A percentile compares a stretch with the other conserved stretches of the same genome.
Evolutionary conservation across 345 rosid genomes (phyloP).

Genomic region (Litchi chinensis): DNA sequence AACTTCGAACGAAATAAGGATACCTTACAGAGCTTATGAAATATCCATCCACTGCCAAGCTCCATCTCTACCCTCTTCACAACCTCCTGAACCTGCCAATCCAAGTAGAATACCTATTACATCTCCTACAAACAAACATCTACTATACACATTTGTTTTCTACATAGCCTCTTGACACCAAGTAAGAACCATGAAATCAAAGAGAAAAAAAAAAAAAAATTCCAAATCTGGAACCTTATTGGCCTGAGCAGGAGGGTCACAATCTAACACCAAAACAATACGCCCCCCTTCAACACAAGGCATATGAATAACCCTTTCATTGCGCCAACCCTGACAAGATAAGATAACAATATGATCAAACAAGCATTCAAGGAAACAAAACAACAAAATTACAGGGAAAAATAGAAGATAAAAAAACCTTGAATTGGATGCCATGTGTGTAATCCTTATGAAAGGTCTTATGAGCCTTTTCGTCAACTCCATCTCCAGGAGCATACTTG

Average conservation of each 20-base stretch:
- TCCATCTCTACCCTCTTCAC: constrained; percentile 81
- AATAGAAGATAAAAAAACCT: constrained; percentile 50
- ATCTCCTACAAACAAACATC: background rate
- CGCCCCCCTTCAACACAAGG: constrained; percentile 44
- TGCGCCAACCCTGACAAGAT: constrained; percentile 60
- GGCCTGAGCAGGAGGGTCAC: constrained; percentile 56
- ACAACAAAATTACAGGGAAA: background rate
- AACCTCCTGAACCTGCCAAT: constrained; percentile 71
- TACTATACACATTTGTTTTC: background rate
- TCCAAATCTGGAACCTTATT: constrained; percentile 56
- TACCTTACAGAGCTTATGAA: constrained; percentile 73
- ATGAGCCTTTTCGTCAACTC: constrained; percentile 75
- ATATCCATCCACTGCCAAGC: constrained; percentile 82
- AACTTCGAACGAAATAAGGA: background rate
- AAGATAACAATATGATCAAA: background rate
- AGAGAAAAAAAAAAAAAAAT: background rate
- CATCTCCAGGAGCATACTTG: constrained; percentile 74
- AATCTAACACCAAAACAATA: constrained; percentile 52
- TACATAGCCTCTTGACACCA: background rate
- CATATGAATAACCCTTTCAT: constrained; percentile 52
- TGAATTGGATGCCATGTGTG: constrained; percentile 70
- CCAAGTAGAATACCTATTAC: constrained; percentile 1
- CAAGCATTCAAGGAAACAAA: background rate
- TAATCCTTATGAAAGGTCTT: constrained; percentile 61
- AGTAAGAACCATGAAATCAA: background rate